phyloP scores from a whole-genome alignment of 805 yeast genomes.

The Wickerhamiella lipophila region DNA sequence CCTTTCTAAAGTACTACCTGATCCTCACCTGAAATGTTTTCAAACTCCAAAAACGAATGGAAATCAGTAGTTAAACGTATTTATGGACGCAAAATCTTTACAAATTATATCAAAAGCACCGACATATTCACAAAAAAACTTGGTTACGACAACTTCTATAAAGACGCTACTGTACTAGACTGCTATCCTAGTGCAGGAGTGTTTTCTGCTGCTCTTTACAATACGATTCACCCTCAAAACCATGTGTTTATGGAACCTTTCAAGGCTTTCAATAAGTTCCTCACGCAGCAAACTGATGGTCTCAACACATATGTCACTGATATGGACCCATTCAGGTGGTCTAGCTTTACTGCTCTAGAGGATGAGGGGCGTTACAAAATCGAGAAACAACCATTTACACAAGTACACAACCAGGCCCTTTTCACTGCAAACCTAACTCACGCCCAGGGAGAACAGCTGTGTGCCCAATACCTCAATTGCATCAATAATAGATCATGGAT shows the following conservation, averaged over 20 bases:
- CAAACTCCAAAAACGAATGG: conserved; percentile 21
- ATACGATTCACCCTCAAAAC: conserved; percentile 45
- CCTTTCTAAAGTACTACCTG: no score
- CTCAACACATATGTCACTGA: conserved; percentile 19
- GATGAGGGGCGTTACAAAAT: conserved; percentile 36
- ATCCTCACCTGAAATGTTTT: conserved; percentile 13
- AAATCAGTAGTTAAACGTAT: conserved; percentile 15
- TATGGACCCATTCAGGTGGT: conserved; percentile 59
- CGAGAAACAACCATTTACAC: conserved; percentile 27
- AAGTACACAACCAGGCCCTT: conserved; percentile 42
- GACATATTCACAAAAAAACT: conserved; percentile 36
- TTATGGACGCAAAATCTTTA: conserved; percentile 22
- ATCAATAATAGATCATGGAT: conserved; percentile 62
- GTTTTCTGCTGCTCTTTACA: conserved; percentile 50
- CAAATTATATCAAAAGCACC: conserved; percentile 23
- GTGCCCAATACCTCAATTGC: conserved; percentile 66
- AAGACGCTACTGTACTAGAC: conserved; percentile 27
- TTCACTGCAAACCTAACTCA: conserved; percentile 48
- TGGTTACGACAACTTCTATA: conserved; percentile 30
- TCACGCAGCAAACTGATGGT: conserved; percentile 13
- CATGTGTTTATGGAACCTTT: conserved; percentile 53
- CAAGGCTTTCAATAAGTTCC: conserved; percentile 23
- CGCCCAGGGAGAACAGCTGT: conserved; percentile 48
- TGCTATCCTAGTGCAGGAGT: conserved; percentile 36
- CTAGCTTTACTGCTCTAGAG: conserved; percentile 38